Evolutionary conservation across 176 grass and related monocot species (phyloP).

Genomic region (Poa annua): DNA sequence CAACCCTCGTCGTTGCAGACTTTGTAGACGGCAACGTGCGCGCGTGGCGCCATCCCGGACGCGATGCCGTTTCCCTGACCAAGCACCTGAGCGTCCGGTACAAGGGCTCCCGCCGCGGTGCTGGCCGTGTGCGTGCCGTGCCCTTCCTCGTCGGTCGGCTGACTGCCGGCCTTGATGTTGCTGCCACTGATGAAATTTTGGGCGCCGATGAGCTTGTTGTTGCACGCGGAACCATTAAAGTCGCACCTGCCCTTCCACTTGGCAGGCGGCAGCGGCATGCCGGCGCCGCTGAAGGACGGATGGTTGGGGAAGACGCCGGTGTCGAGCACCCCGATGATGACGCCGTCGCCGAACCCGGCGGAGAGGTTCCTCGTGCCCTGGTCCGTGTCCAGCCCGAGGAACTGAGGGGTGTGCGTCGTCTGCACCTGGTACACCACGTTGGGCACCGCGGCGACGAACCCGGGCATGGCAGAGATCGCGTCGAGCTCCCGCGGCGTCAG

Average conservation of each 20-base stretch:
- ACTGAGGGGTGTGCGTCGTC: constrained; percentile 23
- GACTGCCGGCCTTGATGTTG: not conserved
- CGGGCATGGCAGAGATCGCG: constrained; percentile 3
- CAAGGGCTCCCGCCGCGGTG: not conserved
- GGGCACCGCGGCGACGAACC: constrained; percentile 25
- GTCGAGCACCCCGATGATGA: constrained; percentile 52
- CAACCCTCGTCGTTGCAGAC: not conserved
- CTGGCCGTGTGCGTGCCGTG: constrained; percentile 17
- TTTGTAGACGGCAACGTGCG: constrained; percentile 4
- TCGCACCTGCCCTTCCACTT: constrained; percentile 19
- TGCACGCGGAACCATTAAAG: constrained; percentile 46
- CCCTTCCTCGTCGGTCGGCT: not conserved
- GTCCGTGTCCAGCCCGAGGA: not conserved
- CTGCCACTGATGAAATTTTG: not conserved
- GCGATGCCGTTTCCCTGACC: constrained; percentile 4
- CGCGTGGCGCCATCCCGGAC: constrained; percentile 40
- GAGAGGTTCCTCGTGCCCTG: not conserved
- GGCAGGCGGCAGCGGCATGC: constrained; percentile 36
- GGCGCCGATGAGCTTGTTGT: constrained; percentile 37
- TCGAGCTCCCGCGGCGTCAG: constrained; percentile 42
- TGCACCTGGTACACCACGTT: constrained; percentile 1
- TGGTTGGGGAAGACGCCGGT: constrained; percentile 37
- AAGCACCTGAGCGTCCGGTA: not conserved
- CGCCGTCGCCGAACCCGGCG: not conserved
- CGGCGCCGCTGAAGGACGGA: constrained; percentile 17